Percentiles rank a stretch among this genome's conserved stretches.
phyloP scores from a whole-genome alignment of 1,284 basidiomycete species.

The Lignosus rhinocerotis region DNA sequence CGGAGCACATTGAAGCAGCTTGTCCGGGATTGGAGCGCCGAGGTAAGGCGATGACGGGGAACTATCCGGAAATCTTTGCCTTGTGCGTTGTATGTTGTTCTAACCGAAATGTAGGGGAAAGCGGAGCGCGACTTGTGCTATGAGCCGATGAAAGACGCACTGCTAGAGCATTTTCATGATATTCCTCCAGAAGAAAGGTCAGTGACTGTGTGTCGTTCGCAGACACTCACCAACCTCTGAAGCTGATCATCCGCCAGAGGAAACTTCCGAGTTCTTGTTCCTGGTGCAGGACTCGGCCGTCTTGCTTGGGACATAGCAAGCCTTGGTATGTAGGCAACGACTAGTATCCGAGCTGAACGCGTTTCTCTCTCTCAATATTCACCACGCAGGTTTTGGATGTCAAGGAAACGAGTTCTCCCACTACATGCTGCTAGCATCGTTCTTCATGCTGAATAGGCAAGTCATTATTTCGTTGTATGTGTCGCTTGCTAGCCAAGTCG shows the following conservation, averaged over 20 bases:
- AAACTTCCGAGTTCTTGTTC: slow-evolving; percentile 77
- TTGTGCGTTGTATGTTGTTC: not conserved
- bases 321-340: slow-evolving; percentile 49
- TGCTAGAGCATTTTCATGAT: slow-evolving; percentile 60
- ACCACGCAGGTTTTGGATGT: slow-evolving; percentile 69
- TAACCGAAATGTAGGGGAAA: slow-evolving; percentile 56
- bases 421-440: slow-evolving; percentile 87
- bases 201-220: not conserved
- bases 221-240: too few relatives aligned
- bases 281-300: slow-evolving; percentile 85
- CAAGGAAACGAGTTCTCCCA: slow-evolving; percentile 95
- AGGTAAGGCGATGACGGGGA: slow-evolving; percentile 34
- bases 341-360: not conserved
- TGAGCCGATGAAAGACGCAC: slow-evolving; percentile 74
- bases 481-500: slow-evolving; percentile 6
- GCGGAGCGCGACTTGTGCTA: slow-evolving; percentile 79
- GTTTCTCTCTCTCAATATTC: not conserved
- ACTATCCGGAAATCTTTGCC: not conserved
- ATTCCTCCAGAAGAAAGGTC: slow-evolving; percentile 57
- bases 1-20: slow-evolving; percentile 89
- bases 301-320: slow-evolving; percentile 85
- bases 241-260: slow-evolving; percentile 34
- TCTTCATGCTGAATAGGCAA: slow-evolving; percentile 61
- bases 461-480: not conserved
- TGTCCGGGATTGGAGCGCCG: slow-evolving; percentile 87